Conservation (phyloP, 306 rosid genomes). For the Quercus engelmannii region DNA sequence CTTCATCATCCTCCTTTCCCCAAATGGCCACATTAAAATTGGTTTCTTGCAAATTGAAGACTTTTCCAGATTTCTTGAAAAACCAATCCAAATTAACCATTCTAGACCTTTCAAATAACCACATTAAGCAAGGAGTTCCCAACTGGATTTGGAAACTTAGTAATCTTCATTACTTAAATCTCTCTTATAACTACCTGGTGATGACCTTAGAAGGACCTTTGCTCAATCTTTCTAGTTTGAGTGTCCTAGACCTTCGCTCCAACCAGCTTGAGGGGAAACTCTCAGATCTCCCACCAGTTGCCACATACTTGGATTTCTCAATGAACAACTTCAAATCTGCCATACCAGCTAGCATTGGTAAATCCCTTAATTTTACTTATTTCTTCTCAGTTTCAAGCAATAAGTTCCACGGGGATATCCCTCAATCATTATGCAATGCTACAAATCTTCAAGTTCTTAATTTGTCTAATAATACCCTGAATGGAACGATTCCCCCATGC, state of each 20-base stretch:
- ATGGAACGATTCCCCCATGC: conserved; percentile 35
- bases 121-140: conserved; percentile 39
- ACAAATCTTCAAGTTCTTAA: conserved; percentile 20
- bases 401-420: conserved; percentile 13
- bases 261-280: conserved; percentile 37
- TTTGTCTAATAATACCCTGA: conserved; percentile 20
- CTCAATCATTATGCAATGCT: conserved; percentile 27
- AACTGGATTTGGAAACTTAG: conserved; percentile 41
- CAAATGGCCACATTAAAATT: conserved; percentile 9
- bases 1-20: conserved; percentile 5
- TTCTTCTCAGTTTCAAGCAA: neutral
- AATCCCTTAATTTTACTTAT: accelerated
- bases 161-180: conserved; percentile 20
- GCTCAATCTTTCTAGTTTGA: neutral
- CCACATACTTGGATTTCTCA: conserved; percentile 31
- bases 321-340: conserved; percentile 22
- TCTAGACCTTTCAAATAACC: conserved; percentile 54
- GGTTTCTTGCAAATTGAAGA: conserved; percentile 31
- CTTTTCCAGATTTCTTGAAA: conserved; percentile 35
- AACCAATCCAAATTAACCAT: neutral
- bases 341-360: conserved; percentile 15
- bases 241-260: conserved; percentile 27
- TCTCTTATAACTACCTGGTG: conserved; percentile 33
- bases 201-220: neutral
- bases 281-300: neutral